Evolutionary conservation across 2,329 filamentous ascomycete genomes (phyloP).

Genomic region (Penicillium digitatum): DNA sequence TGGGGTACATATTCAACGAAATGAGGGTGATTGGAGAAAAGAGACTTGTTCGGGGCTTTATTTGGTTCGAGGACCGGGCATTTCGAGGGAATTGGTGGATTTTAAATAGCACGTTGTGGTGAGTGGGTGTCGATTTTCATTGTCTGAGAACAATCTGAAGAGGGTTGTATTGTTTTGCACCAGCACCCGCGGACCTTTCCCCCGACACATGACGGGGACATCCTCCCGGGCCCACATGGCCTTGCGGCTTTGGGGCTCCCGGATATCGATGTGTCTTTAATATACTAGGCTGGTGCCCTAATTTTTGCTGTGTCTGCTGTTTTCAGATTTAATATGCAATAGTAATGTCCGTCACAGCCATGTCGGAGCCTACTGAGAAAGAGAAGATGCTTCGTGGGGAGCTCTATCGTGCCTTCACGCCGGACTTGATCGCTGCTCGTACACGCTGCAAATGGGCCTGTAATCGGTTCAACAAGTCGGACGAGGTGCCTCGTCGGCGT

Average conservation of each 20-base stretch:
- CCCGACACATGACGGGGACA: background rate
- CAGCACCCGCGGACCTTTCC: background rate
- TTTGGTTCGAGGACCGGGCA: background rate
- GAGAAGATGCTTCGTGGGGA: constrained; percentile 62
- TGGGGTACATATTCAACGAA: background rate
- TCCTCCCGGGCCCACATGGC: background rate
- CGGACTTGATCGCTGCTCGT: constrained; percentile 61
- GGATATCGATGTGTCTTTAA: background rate
- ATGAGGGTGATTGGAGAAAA: background rate
- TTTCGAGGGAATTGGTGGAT: background rate
- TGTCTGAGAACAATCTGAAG: constrained; percentile 18
- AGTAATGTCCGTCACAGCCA: background rate
- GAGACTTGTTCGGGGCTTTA: background rate
- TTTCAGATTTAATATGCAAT: background rate
- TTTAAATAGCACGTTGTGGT: background rate
- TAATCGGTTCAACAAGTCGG: constrained; percentile 60
- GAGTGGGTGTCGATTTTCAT: constrained; percentile 1
- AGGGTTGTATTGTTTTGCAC: constrained; percentile 6
- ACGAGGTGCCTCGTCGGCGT: constrained; percentile 57
- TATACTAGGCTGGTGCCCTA: background rate
- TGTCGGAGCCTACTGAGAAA: constrained; percentile 26
- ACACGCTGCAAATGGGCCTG: constrained; percentile 60
- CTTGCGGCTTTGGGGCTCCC: background rate
- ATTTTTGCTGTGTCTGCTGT: background rate
- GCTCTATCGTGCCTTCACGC: constrained; percentile 70